phyloP scores from a whole-genome alignment of 192 early-diverging fungal species.

The Podila verticillata region DNA sequence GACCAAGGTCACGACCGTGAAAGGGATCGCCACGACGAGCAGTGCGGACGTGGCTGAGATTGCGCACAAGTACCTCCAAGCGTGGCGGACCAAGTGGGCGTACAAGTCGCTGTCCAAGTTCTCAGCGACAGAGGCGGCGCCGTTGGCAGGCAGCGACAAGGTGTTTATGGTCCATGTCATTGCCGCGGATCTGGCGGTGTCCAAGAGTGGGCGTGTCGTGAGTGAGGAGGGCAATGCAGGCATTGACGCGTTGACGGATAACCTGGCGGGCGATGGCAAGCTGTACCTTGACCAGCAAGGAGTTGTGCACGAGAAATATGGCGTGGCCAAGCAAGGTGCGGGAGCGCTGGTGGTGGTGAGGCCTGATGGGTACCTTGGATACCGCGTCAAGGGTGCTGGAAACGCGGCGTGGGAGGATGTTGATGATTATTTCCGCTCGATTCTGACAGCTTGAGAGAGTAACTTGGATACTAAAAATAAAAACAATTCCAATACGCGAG shows the following conservation, averaged over 20 bases:
- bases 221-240: not conserved
- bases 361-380: slow-evolving; percentile 37
- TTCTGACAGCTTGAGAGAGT: slow-evolving; percentile 5
- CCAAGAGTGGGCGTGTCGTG: not conserved
- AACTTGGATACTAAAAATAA: no score
- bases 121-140: not conserved
- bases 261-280: slow-evolving; percentile 33
- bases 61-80: slow-evolving; percentile 6
- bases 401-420: slow-evolving; percentile 30
- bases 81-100: slow-evolving; percentile 34
- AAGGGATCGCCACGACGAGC: slow-evolving; percentile 22
- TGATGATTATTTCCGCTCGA: slow-evolving; percentile 22
- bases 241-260: slow-evolving; percentile 6
- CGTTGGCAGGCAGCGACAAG: not conserved
- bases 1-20: slow-evolving; percentile 12
- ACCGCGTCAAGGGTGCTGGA: slow-evolving; percentile 21
- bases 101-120: slow-evolving; percentile 8
- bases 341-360: slow-evolving; percentile 31
- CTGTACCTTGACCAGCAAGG: slow-evolving; percentile 29
- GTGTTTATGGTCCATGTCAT: slow-evolving; percentile 39
- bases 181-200: slow-evolving; percentile 5
- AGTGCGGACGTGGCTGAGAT: slow-evolving; percentile 11
- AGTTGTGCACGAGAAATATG: slow-evolving; percentile 32
- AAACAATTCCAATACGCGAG: no score
- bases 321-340: slow-evolving; percentile 24